Conservation (phyloP, 2,329 filamentous ascomycete species). For the Sphaerulina vaccinii region DNA sequence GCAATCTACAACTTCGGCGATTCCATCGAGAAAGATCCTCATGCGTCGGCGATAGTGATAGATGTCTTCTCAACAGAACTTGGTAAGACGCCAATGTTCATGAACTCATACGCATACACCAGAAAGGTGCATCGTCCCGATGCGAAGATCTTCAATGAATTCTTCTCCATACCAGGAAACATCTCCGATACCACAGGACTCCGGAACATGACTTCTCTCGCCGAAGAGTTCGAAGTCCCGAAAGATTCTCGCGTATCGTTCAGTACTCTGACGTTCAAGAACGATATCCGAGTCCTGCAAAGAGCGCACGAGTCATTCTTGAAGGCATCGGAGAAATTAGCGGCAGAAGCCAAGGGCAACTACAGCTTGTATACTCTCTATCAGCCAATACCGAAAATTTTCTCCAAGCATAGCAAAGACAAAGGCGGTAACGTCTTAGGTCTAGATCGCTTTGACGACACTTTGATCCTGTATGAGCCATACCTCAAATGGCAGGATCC, state of each 20-base stretch:
- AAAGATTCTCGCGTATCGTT: conserved; percentile 18
- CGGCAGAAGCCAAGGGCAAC: conserved; percentile 8
- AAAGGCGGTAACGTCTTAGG: conserved; percentile 37
- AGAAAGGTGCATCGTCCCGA: conserved; percentile 14
- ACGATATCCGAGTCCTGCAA: conserved; percentile 19
- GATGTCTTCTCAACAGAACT: conserved; percentile 10
- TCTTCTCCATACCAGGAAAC: conserved; percentile 17
- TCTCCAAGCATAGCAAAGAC: conserved; percentile 35
- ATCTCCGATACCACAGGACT: conserved; percentile 22
- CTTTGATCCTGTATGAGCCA: conserved; percentile 22
- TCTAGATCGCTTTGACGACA: conserved; percentile 37
- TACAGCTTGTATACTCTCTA: conserved; percentile 14
- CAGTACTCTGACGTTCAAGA: conserved; percentile 22
- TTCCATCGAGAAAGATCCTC: conserved; percentile 17
- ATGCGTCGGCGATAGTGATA: conserved; percentile 20
- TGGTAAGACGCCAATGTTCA: conserved; percentile 16
- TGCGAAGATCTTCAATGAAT: conserved; percentile 18
- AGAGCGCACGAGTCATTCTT: conserved; percentile 19
- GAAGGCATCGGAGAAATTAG: conserved; percentile 6
- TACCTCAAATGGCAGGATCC: conserved; percentile 17
- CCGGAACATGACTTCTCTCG: conserved; percentile 22
- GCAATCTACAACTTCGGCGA: conserved; percentile 20
- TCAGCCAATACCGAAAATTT: conserved; percentile 31
- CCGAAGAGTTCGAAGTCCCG: conserved; percentile 17
- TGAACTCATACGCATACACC: conserved; percentile 23